These are phyloP conservation scores for Corinectria fuckeliana DNA, from an alignment of 2,329 filamentous ascomycete species.

Conservation along the genomic window DNA sequence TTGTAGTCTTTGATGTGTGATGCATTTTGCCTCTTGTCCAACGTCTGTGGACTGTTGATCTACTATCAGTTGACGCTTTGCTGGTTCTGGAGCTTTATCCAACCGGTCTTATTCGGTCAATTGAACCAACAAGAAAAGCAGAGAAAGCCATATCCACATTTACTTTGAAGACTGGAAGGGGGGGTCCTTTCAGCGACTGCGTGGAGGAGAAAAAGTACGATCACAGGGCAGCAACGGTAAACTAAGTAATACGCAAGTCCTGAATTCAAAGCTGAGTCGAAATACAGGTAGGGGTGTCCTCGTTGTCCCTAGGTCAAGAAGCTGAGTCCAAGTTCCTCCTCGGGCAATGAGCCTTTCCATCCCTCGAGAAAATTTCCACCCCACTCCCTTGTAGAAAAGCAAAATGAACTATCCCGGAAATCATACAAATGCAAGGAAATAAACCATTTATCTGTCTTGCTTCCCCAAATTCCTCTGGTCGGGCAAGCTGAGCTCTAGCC, in stretches of 20 bases:
- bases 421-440: slow-evolving; percentile 36
- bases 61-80: no score
- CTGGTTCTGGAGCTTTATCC: no score
- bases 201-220: neutral
- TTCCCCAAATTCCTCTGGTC: neutral
- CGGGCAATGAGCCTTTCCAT: slow-evolving; percentile 19
- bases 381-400: slow-evolving; percentile 26
- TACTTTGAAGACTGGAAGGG: no score
- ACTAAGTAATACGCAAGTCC: slow-evolving; percentile 21
- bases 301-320: slow-evolving; percentile 26
- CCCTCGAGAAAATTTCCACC: slow-evolving; percentile 24
- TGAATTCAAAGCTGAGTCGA: slow-evolving; percentile 34
- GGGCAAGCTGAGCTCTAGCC: neutral
- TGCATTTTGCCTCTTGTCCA: neutral
- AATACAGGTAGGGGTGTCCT: slow-evolving; percentile 31
- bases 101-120: no score
- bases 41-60: neutral
- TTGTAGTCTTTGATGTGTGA: no score
- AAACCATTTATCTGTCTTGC: slow-evolving; percentile 3
- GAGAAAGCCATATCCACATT: no score
- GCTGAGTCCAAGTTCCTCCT: slow-evolving; percentile 9
- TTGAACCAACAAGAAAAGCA: no score
- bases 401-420: slow-evolving; percentile 32
- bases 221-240: neutral
- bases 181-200: no score